phyloP scores from a whole-genome alignment of 176 grass and related monocot genomes.

The Elaeis guineensis region DNA sequence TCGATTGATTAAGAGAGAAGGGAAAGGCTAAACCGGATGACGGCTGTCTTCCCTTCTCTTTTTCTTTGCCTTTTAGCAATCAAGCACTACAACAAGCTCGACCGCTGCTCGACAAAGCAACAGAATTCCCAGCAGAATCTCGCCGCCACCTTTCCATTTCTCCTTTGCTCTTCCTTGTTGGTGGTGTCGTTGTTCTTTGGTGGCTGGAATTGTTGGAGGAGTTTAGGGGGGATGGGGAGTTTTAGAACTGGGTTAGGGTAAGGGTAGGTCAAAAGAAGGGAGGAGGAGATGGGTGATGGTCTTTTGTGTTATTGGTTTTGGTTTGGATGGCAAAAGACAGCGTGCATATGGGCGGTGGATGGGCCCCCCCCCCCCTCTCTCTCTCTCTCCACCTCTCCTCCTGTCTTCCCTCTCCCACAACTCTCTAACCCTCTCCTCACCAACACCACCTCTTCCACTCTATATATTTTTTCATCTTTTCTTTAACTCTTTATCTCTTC shows the following conservation, averaged over 20 bases:
- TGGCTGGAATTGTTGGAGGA: neutral
- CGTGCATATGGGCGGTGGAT: slow-evolving; percentile 3
- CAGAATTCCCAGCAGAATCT: too few relatives aligned
- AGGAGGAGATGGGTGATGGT: neutral
- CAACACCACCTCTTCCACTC: neutral
- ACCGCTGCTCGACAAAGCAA: too few relatives aligned
- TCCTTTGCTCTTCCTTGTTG: too few relatives aligned
- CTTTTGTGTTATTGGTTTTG: neutral
- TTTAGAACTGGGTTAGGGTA: slow-evolving; percentile 10
- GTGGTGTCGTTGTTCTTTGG: too few relatives aligned
- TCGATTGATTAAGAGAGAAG: neutral
- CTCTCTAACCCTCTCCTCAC: too few relatives aligned
- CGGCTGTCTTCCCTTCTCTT: slow-evolving; percentile 28
- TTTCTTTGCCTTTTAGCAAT: slow-evolving; percentile 22
- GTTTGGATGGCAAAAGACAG: neutral
- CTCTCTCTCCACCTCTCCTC: neutral
- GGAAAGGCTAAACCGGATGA: slow-evolving; percentile 20
- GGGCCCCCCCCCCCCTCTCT: too few relatives aligned
- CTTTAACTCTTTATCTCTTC: too few relatives aligned
- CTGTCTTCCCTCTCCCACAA: neutral
- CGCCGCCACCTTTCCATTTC: too few relatives aligned
- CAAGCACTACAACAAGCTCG: too few relatives aligned
- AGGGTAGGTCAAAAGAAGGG: slow-evolving; percentile 13
- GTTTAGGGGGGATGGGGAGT: neutral
- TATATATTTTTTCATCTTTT: neutral